A percentile compares a stretch with the other conserved stretches of the same genome.
phyloP scores from a whole-genome alignment of 2,329 filamentous ascomycete species.

The Arthrinium puccinioides region DNA sequence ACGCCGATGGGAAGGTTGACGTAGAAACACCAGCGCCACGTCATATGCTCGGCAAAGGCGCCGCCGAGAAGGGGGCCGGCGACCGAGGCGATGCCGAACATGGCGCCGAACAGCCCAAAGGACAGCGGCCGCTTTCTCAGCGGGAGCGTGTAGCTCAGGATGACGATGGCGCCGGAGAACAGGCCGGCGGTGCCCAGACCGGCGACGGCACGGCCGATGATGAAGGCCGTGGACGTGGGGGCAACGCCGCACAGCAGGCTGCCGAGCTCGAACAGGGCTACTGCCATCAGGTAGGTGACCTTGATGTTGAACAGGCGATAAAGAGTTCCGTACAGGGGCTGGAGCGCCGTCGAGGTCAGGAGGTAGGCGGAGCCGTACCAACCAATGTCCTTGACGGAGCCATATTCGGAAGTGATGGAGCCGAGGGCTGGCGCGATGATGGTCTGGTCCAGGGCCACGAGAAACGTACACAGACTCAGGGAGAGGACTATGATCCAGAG shows the following conservation, averaged over 20 bases:
- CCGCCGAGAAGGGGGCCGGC: slow-evolving; percentile 10
- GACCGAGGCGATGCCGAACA: slow-evolving; percentile 10
- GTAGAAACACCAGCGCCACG: slow-evolving; percentile 15
- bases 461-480: slow-evolving; percentile 15
- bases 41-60: slow-evolving; percentile 9
- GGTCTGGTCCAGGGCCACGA: slow-evolving; percentile 22
- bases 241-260: slow-evolving; percentile 27
- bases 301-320: slow-evolving; percentile 28
- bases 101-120: slow-evolving; percentile 7
- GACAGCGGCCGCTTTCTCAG: slow-evolving; percentile 11
- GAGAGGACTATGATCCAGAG: slow-evolving; percentile 12
- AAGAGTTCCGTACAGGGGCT: slow-evolving; percentile 24
- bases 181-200: slow-evolving; percentile 27
- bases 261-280: slow-evolving; percentile 29
- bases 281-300: slow-evolving; percentile 23
- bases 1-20: slow-evolving; percentile 34
- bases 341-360: slow-evolving; percentile 24
- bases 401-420: slow-evolving; percentile 25
- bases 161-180: slow-evolving; percentile 9
- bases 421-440: slow-evolving; percentile 31
- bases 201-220: slow-evolving; percentile 27
- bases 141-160: too few species aligned
- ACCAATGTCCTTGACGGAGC: slow-evolving; percentile 33
- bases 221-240: slow-evolving; percentile 20
- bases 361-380: slow-evolving; percentile 36